These are phyloP conservation scores for Leccinellum luteum DNA, from an alignment of 768 basidiomycete genomes.

Conservation along the genomic window DNA sequence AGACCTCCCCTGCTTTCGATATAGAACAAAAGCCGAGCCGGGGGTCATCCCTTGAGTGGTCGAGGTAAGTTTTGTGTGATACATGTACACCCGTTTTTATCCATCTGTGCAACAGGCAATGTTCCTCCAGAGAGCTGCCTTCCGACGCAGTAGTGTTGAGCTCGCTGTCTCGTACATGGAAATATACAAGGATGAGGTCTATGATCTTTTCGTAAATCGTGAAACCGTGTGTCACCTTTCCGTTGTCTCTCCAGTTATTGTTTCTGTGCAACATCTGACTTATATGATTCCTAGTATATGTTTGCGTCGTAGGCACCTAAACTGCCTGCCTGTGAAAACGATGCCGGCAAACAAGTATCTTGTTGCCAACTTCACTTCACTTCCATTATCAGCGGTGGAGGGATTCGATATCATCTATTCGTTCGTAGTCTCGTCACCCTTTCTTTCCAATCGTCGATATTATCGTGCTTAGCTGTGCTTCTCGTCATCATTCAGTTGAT, in stretches of 20 bases:
- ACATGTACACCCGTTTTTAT: neutral
- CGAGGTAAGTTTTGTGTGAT: conserved; percentile 42
- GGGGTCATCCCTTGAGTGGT: conserved; percentile 85
- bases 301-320: conserved; percentile 55
- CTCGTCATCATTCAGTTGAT: conserved; percentile 78
- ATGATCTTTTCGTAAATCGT: conserved; percentile 75
- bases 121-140: conserved; percentile 46
- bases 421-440: conserved; percentile 30
- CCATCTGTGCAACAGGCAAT: conserved; percentile 43
- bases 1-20: too few relatives aligned
- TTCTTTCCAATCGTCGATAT: neutral
- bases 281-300: neutral
- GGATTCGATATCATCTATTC: conserved; percentile 49
- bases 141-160: conserved; percentile 43
- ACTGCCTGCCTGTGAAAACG: conserved; percentile 54
- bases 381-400: conserved; percentile 37
- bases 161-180: conserved; percentile 78
- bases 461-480: conserved; percentile 51
- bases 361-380: conserved; percentile 47
- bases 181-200: conserved; percentile 90
- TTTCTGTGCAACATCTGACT: neutral
- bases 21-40: conserved; percentile 62
- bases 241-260: too few relatives aligned
- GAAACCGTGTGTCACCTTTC: conserved; percentile 51
- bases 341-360: conserved; percentile 51